Conservation (phyloP, 1,284 basidiomycete species). For the Malassezia brasiliensis region DNA sequence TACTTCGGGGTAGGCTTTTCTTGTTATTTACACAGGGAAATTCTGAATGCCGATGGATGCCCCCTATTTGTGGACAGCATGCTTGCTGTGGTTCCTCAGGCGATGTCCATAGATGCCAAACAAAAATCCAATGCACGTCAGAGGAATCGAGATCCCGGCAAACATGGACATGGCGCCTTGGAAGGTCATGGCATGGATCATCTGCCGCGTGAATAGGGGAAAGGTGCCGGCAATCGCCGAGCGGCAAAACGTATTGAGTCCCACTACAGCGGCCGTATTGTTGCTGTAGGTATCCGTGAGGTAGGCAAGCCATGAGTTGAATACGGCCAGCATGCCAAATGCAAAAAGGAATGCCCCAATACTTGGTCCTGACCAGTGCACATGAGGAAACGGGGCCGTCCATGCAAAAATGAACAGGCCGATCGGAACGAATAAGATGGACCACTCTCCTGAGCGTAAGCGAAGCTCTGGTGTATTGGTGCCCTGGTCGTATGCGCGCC, state of each 20-base stretch:
- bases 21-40: constrained; percentile 9
- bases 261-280: constrained; percentile 18
- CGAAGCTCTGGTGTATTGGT: constrained; percentile 17
- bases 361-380: constrained; percentile 21
- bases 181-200: constrained; percentile 20
- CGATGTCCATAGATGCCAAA: constrained; percentile 14
- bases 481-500: constrained; percentile 7
- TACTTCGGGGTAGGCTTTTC: constrained; percentile 18
- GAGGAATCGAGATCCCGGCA: constrained; percentile 17
- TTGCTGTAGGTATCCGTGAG: constrained; percentile 18
- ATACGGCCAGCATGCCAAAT: constrained; percentile 20
- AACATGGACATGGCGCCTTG: constrained; percentile 22
- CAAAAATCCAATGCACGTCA: constrained; percentile 10
- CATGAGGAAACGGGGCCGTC: constrained; percentile 17
- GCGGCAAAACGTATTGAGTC: constrained; percentile 16
- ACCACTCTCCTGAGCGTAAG: constrained; percentile 16
- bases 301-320: constrained; percentile 22
- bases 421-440: constrained; percentile 17
- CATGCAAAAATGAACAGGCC: constrained; percentile 24
- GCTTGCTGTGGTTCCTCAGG: constrained; percentile 13
- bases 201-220: constrained; percentile 20
- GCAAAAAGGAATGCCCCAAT: constrained; percentile 17
- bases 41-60: background rate
- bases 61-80: constrained; percentile 8
- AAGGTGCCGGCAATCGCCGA: constrained; percentile 19